Conservation (phyloP, 1,284 basidiomycete genomes). For the Malassezia sympodialis region DNA sequence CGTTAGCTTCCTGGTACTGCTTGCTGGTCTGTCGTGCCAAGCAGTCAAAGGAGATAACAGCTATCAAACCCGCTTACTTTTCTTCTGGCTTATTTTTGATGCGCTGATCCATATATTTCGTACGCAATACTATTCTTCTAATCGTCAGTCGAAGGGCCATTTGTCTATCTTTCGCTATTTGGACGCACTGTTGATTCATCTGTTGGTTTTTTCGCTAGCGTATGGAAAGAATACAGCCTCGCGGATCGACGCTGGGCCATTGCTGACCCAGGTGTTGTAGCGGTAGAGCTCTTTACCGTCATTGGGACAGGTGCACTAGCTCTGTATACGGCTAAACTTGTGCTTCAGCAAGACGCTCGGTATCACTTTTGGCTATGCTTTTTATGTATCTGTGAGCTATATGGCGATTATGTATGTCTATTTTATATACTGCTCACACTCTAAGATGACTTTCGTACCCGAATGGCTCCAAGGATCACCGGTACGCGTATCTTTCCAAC, state of each 20-base stretch:
- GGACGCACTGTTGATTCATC: conserved; percentile 27
- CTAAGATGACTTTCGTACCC: conserved; percentile 39
- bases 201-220: conserved; percentile 25
- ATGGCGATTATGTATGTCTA: conserved; percentile 25
- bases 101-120: conserved; percentile 29
- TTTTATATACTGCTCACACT: not conserved
- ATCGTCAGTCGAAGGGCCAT: conserved; percentile 28
- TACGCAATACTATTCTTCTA: not conserved
- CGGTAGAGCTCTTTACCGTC: conserved; percentile 37
- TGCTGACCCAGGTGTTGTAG: conserved; percentile 30
- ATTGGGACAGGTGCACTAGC: conserved; percentile 34
- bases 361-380: conserved; percentile 38
- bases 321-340: conserved; percentile 26
- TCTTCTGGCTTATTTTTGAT: conserved; percentile 42
- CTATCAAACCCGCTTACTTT: conserved; percentile 1
- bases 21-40: not conserved
- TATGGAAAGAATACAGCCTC: conserved; percentile 40
- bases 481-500: conserved; percentile 1
- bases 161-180: conserved; percentile 30
- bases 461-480: conserved; percentile 31
- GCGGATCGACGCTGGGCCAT: conserved; percentile 37
- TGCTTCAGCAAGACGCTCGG: conserved; percentile 19
- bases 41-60: not conserved
- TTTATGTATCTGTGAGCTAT: conserved; percentile 34
- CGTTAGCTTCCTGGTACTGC: not conserved